A percentile compares a stretch with the other conserved stretches of the same genome.
These are phyloP conservation scores for Euryodendron excelsum DNA, from an alignment of 148 eudicot species.

Conservation along the genomic window DNA sequence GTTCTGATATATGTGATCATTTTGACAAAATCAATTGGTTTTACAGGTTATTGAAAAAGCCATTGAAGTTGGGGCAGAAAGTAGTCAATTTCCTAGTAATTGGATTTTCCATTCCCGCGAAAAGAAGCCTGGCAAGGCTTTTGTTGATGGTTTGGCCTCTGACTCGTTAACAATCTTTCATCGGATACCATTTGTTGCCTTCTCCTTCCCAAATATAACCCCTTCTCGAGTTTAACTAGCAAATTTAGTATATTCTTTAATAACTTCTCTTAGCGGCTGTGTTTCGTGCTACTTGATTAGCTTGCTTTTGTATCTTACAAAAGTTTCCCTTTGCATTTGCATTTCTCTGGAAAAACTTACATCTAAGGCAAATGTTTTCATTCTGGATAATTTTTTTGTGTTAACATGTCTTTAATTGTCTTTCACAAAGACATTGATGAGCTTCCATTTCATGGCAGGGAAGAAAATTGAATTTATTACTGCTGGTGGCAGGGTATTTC, in stretches of 20 bases:
- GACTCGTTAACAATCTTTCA: slow-evolving; percentile 15
- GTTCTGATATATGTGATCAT: slow-evolving; percentile 25
- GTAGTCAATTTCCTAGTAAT: slow-evolving; percentile 76
- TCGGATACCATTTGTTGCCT: neutral
- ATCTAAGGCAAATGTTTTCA: too few species aligned
- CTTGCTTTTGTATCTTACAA: too few species aligned
- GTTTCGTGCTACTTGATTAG: too few species aligned
- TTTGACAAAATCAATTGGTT: slow-evolving; percentile 36
- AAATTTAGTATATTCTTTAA: too few species aligned
- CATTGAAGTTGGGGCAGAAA: slow-evolving; percentile 90
- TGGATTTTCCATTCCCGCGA: slow-evolving; percentile 95
- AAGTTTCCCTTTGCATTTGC: neutral
- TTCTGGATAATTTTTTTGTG: neutral
- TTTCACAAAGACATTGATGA: neutral
- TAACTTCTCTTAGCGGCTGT: too few species aligned
- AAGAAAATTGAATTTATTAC: slow-evolving; percentile 75
- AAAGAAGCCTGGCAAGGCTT: slow-evolving; percentile 92
- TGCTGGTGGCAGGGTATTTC: slow-evolving; percentile 89
- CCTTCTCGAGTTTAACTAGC: neutral
- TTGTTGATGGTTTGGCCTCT: slow-evolving; percentile 91
- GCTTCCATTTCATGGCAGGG: slow-evolving; percentile 48
- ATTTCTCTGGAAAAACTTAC: neutral
- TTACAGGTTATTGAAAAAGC: slow-evolving; percentile 88
- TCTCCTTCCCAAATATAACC: too few species aligned
- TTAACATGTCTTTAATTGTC: slow-evolving; percentile 10